Conservation (phyloP, 1,139 yeast genomes). For the Kodamaea derodonti region DNA sequence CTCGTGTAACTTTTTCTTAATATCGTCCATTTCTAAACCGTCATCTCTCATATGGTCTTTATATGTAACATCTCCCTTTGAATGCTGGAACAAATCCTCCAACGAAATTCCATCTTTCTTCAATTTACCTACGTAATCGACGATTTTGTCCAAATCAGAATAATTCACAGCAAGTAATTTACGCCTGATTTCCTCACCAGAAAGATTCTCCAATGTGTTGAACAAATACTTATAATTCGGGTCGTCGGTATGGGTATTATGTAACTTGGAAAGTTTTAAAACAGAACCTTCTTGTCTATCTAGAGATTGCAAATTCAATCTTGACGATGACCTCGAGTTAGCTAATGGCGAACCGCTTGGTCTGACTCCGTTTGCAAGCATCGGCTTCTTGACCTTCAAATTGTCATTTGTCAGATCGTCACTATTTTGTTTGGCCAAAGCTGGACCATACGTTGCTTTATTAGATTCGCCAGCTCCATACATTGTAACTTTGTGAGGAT, state of each 20-base stretch:
- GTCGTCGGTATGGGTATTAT: slow-evolving; percentile 20
- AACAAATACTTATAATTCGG: slow-evolving; percentile 13
- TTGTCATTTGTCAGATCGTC: slow-evolving; percentile 3
- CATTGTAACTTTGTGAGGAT: slow-evolving; percentile 7
- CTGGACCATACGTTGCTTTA: slow-evolving; percentile 9
- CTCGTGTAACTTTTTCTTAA: slow-evolving; percentile 14
- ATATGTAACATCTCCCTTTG: slow-evolving; percentile 7
- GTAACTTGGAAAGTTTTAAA: slow-evolving; percentile 31
- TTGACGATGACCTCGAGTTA: slow-evolving; percentile 34
- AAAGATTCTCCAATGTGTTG: slow-evolving; percentile 23
- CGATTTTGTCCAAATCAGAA: slow-evolving; percentile 51
- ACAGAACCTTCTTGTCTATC: slow-evolving; percentile 43
- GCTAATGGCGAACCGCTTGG: slow-evolving; percentile 23
- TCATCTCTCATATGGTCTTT: slow-evolving; percentile 9
- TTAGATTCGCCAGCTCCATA: slow-evolving; percentile 6
- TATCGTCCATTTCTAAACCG: slow-evolving; percentile 15
- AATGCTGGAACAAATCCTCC: slow-evolving; percentile 42
- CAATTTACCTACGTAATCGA: slow-evolving; percentile 46
- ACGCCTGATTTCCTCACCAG: slow-evolving; percentile 54
- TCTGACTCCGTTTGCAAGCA: slow-evolving; percentile 8
- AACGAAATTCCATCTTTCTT: slow-evolving; percentile 51
- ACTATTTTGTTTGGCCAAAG: slow-evolving; percentile 5
- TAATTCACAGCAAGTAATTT: slow-evolving; percentile 43
- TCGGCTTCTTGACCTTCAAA: slow-evolving; percentile 1
- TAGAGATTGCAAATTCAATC: slow-evolving; percentile 30